These are phyloP conservation scores for Aspergillus avenaceus DNA, from an alignment of 495 filamentous ascomycete genomes.

Conservation along the genomic window DNA sequence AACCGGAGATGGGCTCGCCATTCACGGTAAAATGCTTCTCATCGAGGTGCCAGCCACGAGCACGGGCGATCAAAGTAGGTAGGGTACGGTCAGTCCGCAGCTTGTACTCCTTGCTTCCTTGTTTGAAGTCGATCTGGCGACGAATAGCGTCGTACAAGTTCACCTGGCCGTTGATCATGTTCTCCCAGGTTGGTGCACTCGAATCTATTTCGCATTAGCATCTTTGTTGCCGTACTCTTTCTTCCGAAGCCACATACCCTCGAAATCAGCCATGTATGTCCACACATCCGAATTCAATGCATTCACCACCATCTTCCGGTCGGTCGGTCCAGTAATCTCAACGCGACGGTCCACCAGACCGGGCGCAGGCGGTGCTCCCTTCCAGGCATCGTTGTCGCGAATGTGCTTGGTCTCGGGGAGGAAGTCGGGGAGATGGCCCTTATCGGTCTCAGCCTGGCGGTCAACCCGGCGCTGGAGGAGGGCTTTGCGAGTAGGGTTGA, in stretches of 20 bases:
- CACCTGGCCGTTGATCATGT: constrained; percentile 98
- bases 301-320: constrained; percentile 99
- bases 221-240: constrained; percentile 8
- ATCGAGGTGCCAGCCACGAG: constrained; percentile 91
- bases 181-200: constrained; percentile 96
- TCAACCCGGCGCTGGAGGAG: constrained; percentile 80
- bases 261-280: constrained; percentile 99
- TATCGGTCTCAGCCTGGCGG: constrained; percentile 93
- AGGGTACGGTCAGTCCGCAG: constrained; percentile 79
- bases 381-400: constrained; percentile 92
- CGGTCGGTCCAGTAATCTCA: constrained; percentile 98
- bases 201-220: constrained; percentile 59
- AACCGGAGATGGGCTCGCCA: constrained; percentile 89
- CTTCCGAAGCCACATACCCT: constrained; percentile 54
- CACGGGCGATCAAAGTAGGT: constrained; percentile 81
- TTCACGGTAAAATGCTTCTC: constrained; percentile 98
- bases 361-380: constrained; percentile 87
- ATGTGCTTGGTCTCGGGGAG: constrained; percentile 94
- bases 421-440: constrained; percentile 88
- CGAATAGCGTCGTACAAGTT: constrained; percentile 98
- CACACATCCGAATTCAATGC: constrained; percentile 95
- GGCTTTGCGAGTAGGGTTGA: constrained; percentile 85
- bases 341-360: constrained; percentile 91
- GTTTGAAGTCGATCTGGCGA: constrained; percentile 93
- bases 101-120: constrained; percentile 93